Base-by-base conservation (phyloP, 495 filamentous ascomycete species). In the Peziza echinospora region DNA sequence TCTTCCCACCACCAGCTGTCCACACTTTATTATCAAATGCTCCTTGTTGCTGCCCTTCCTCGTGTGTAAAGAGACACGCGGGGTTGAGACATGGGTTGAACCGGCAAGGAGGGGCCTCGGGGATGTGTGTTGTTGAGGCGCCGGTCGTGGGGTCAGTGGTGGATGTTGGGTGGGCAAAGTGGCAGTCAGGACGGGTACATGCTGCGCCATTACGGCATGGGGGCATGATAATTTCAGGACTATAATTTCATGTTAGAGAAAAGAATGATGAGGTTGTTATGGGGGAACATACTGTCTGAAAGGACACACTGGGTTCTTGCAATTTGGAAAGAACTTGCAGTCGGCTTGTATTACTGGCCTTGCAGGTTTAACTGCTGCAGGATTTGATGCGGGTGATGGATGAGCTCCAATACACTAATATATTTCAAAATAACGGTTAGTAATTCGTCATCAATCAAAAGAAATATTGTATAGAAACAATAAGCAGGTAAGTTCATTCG, bases 291-390 rank as follows among this genome's bases (percentile, higher is more conserved):
- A 60, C 57, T 99, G 89, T 60, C 76, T 77, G 67, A 92, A 99
- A 8, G 80, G 73, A 58, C 89, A 99, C 47, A 69, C 63, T 6
- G 78, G 70, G 59, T 92, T 93, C 30, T 80, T 77, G 68, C 89
- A 99, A 65, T 94, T 80, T 34, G 89, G 85, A 61, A 76, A 93
- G 69, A 87, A 99, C 55, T 76, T 81, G 77, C 89, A 99, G 55
- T 93, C 77, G 58, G 77, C 72, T 58, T 92, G 80, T 26, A 71
- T 60, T 59, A 76, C 81, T 39, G 53, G 44, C 26, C 46, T 45
- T 34, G 51, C 40, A 40, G 48, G 22, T 30, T 49, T 34, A 8
- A n/a, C 21, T 48, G 41, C 46, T 39, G 42, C 24, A 0, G 49
- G 43, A 13, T 44, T 28, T 49, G 77, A 69, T 8, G 87, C 84